These are phyloP conservation scores for Fusarium gaditjirri DNA, from an alignment of 2,329 filamentous ascomycete species.

Conservation along the genomic window DNA sequence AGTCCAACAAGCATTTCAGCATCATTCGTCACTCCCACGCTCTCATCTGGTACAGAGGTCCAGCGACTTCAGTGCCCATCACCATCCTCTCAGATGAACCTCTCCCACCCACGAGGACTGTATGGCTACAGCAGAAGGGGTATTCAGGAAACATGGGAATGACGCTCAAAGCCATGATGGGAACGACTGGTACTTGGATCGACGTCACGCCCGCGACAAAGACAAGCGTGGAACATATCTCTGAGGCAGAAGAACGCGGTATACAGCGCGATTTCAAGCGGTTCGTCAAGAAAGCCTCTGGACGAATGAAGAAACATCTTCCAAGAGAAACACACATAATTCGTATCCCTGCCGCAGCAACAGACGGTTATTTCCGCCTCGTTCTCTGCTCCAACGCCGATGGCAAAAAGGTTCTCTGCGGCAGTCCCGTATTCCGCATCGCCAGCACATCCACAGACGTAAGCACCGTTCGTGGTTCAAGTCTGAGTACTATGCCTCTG, in stretches of 20 bases:
- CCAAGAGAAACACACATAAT: conserved; percentile 72
- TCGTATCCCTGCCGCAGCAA: conserved; percentile 70
- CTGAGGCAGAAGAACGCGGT: conserved; percentile 68
- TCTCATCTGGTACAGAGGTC: conserved; percentile 73
- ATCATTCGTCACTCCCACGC: conserved; percentile 74
- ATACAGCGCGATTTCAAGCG: conserved; percentile 75
- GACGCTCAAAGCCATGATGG: conserved; percentile 70
- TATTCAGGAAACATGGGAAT: conserved; percentile 76
- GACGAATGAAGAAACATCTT: conserved; percentile 58
- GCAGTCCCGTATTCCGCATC: conserved; percentile 75
- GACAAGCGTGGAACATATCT: conserved; percentile 60
- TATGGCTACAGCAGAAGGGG: conserved; percentile 76
- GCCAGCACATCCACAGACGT: conserved; percentile 71
- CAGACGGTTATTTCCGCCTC: conserved; percentile 76
- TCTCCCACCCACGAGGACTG: conserved; percentile 65
- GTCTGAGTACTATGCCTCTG: conserved; percentile 71
- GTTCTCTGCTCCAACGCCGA: conserved; percentile 65
- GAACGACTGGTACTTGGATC: conserved; percentile 69
- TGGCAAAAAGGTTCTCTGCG: conserved; percentile 67
- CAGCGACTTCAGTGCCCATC: conserved; percentile 70
- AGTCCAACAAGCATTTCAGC: conserved; percentile 73
- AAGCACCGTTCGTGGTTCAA: conserved; percentile 72
- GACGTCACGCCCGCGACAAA: conserved; percentile 71
- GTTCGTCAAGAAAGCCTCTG: conserved; percentile 67
- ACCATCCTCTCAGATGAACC: conserved; percentile 70